Evolutionary conservation across 441 rosid species (phyloP).

Genomic region (Euphorbia schlechtendalii): DNA sequence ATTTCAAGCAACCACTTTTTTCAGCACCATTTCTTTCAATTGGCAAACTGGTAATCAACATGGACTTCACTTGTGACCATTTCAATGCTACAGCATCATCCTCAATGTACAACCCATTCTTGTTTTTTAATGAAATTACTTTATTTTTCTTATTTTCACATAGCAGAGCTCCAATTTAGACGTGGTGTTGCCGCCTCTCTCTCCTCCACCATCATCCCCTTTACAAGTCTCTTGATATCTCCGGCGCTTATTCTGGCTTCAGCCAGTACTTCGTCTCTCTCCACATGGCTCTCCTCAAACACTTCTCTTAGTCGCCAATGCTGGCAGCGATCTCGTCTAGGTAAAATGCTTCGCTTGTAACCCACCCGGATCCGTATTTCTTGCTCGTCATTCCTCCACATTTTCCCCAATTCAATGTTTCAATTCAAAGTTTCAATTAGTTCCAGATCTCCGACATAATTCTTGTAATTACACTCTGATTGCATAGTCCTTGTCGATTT

Average conservation of each 20-base stretch:
- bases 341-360: constrained; percentile 67
- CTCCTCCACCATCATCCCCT: constrained; percentile 21
- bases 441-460: constrained; percentile 44
- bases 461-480: constrained; percentile 47
- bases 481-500: constrained; percentile 74
- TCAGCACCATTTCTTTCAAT: too few relatives aligned
- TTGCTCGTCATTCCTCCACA: constrained; percentile 66
- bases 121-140: too few relatives aligned
- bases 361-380: constrained; percentile 49
- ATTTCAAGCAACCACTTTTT: too few relatives aligned
- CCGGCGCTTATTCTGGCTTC: constrained; percentile 68
- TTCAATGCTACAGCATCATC: too few relatives aligned
- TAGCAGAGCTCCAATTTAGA: too few relatives aligned
- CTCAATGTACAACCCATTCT: too few relatives aligned
- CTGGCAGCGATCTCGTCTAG: constrained; percentile 86
- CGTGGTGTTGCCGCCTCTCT: constrained; percentile 47
- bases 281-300: constrained; percentile 62
- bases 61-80: too few relatives aligned
- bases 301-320: constrained; percentile 62
- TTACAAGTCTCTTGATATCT: constrained; percentile 46
- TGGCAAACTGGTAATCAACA: too few relatives aligned
- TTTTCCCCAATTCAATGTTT: constrained; percentile 66
- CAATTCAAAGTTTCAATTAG: constrained; percentile 39
- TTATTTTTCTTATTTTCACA: too few relatives aligned
- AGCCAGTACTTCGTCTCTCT: constrained; percentile 79